Evolutionary conservation across 305 asterid species (phyloP).

Genomic region (Rubia occidens): DNA sequence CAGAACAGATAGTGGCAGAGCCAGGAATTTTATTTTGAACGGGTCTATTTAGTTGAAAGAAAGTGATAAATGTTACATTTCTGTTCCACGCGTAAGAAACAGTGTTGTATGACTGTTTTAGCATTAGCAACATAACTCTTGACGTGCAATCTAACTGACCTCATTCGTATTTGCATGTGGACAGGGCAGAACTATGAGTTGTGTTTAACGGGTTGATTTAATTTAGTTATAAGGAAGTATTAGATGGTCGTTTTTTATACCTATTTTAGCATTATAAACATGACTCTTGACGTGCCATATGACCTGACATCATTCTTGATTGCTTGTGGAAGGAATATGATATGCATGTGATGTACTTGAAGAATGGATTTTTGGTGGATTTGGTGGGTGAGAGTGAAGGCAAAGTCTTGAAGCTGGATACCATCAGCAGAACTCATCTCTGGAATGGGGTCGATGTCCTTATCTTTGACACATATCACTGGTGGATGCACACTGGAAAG

Average conservation of each 20-base stretch:
- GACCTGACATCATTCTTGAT: neutral
- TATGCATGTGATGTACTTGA: slow-evolving; percentile 34
- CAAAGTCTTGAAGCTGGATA: slow-evolving; percentile 47
- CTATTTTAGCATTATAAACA: too few species aligned
- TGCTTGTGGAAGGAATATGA: slow-evolving; percentile 35
- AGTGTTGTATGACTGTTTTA: too few species aligned
- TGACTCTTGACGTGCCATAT: neutral
- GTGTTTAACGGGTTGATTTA: too few species aligned
- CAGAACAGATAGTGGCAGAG: neutral
- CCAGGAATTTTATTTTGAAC: neutral
- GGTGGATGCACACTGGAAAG: slow-evolving; percentile 68
- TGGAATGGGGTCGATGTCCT: slow-evolving; percentile 48
- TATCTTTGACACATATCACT: slow-evolving; percentile 70
- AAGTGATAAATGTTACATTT: neutral
- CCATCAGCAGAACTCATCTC: slow-evolving; percentile 27
- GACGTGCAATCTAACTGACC: neutral
- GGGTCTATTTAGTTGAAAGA: too few species aligned
- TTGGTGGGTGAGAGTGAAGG: slow-evolving; percentile 27
- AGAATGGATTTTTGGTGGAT: slow-evolving; percentile 58
- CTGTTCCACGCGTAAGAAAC: too few species aligned
- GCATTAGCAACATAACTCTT: too few species aligned
- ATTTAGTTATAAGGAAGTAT: too few species aligned
- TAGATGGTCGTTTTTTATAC: too few species aligned
- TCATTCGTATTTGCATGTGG: neutral
- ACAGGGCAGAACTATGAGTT: too few species aligned